phyloP scores from a whole-genome alignment of 164 flowering plant species.

The Hamamelis virginiana region DNA sequence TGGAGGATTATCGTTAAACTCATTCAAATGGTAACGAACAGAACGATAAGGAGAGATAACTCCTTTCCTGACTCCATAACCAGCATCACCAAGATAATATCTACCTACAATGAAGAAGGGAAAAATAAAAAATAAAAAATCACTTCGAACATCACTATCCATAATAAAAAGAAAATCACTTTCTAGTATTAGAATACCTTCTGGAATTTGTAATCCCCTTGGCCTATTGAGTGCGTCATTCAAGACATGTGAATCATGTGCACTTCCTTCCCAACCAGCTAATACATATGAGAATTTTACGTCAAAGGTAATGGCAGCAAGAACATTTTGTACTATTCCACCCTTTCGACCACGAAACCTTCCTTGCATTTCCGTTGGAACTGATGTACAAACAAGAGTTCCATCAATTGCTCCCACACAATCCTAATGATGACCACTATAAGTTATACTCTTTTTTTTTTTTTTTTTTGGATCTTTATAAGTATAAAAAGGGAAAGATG shows the following conservation, averaged over 20 bases:
- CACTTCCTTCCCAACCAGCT: slow-evolving; percentile 1
- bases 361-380: not conserved
- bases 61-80: not conserved
- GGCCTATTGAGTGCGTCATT: not conserved
- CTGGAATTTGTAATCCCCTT: not conserved
- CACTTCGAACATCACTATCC: not conserved
- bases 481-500: no score
- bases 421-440: no score
- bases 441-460: no score
- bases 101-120: no score
- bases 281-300: slow-evolving; percentile 3
- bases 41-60: not conserved
- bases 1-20: not conserved
- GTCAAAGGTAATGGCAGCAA: not conserved
- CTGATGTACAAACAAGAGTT: not conserved
- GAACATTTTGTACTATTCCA: not conserved
- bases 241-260: not conserved
- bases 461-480: no score
- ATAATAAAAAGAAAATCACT: no score
- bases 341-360: not conserved
- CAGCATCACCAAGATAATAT: slow-evolving; percentile 6
- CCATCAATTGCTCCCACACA: slow-evolving; percentile 8
- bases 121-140: no score
- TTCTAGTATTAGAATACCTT: not conserved
- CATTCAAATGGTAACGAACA: no score